Evolutionary conservation across 2,329 filamentous ascomycete genomes (phyloP).

Genomic region (Sarocladiaceae sp.): DNA sequence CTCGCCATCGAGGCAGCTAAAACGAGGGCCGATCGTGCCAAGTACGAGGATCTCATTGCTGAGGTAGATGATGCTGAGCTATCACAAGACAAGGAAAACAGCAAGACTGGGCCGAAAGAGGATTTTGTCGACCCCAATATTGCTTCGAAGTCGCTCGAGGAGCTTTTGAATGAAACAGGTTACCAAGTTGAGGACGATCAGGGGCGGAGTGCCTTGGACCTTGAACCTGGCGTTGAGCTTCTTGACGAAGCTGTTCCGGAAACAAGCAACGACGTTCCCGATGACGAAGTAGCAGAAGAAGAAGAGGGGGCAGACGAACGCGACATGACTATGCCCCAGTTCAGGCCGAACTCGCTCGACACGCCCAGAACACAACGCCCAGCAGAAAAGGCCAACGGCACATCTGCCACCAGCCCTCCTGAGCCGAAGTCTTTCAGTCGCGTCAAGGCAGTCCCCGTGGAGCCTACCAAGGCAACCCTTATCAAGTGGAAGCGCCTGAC

Average conservation of each 20-base stretch:
- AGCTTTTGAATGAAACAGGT: slow-evolving; percentile 16
- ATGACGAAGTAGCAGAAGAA: slow-evolving; percentile 14
- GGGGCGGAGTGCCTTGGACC: neutral
- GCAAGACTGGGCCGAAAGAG: slow-evolving; percentile 8
- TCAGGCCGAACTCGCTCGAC: slow-evolving; percentile 51
- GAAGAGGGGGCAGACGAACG: slow-evolving; percentile 22
- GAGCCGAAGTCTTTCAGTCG: neutral
- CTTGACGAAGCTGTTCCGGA: neutral
- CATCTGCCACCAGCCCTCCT: neutral
- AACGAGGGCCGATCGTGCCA: slow-evolving; percentile 58
- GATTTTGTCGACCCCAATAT: slow-evolving; percentile 12
- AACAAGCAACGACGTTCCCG: slow-evolving; percentile 7
- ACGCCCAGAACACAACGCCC: neutral
- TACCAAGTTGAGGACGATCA: slow-evolving; percentile 11
- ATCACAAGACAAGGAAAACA: slow-evolving; percentile 22
- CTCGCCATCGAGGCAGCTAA: slow-evolving; percentile 63
- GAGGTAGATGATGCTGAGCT: neutral
- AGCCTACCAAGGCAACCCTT: slow-evolving; percentile 29
- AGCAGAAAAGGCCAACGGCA: neutral
- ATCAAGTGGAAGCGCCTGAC: slow-evolving; percentile 53
- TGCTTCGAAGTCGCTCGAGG: slow-evolving; percentile 28
- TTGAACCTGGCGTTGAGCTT: neutral
- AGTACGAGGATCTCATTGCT: slow-evolving; percentile 44
- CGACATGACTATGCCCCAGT: slow-evolving; percentile 66
- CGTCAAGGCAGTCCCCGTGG: slow-evolving; percentile 11